Conservation (phyloP, 306 rosid species). For the Prunus mira region DNA sequence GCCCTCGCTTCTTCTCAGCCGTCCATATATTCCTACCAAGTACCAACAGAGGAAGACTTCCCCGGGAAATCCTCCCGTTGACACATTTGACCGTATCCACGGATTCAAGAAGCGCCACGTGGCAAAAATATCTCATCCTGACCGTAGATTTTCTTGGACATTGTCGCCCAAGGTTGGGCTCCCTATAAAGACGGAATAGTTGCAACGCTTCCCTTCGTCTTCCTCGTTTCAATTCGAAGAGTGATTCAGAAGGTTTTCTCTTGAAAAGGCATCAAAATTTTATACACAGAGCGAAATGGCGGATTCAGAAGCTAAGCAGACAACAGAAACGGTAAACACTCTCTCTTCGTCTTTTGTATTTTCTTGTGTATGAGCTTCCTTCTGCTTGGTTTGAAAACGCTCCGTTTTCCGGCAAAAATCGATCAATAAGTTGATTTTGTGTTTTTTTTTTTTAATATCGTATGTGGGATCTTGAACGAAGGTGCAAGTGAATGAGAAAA, state of each 20-base stretch:
- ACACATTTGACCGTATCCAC: not conserved
- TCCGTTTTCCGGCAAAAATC: not conserved
- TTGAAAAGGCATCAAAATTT: not conserved
- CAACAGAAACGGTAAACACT: constrained; percentile 13
- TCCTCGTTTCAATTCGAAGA: not conserved
- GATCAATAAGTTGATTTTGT: not conserved
- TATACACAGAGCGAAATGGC: constrained; percentile 21
- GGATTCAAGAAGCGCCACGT: not conserved
- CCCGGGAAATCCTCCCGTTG: not conserved
- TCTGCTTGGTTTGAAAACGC: not conserved
- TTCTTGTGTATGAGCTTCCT: not conserved
- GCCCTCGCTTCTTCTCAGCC: not conserved
- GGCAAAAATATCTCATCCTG: not conserved
- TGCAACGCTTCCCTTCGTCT: not conserved
- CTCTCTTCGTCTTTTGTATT: not conserved
- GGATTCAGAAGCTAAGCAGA: constrained; percentile 23
- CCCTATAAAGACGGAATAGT: constrained; percentile 18
- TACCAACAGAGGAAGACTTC: not conserved
- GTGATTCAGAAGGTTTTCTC: not conserved
- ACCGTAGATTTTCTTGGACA: not conserved
- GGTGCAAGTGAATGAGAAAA: constrained; percentile 28
- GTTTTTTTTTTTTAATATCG: not conserved
- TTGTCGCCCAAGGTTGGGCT: not conserved
- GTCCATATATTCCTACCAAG: constrained; percentile 7
- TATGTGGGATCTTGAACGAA: not conserved